Base-by-base conservation (phyloP, 202 grass and related monocot genomes). In the Alloteropsis angusta region DNA sequence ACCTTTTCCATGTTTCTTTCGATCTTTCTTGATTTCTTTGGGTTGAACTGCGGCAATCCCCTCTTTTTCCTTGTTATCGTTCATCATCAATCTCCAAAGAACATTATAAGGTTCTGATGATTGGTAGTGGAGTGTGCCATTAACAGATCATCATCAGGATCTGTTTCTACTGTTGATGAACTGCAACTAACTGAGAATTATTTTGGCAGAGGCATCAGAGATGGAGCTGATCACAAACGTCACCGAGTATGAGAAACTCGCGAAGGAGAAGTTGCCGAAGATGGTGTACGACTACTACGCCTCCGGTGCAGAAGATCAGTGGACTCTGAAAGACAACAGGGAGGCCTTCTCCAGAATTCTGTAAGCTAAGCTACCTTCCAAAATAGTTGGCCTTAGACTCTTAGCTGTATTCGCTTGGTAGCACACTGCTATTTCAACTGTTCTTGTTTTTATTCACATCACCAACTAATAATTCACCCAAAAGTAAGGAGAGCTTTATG, bases 271-370 rank as follows among this genome's bases (percentile, higher is more conserved):
- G 59, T 60, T 98, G 63, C 84, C 95, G 12, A 98, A 94, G 82
- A 95, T 98, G 95, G 84, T 98, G 54, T 98, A 93, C 56, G 95
- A 98, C 83, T 98, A 95, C 84, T 98, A 93, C 52, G 73, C 89
- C 45, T 88, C 95, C 2, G 95, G 95, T 22, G 95, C 95, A 34
- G 95, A 98, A 61, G 95, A 98, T 85, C 87, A 95, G 57, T 95
- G 89, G 95, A 91, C 87, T 16, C 91, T 98, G 38, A 89, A 76
- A 71, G 95, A 98, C 69, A 98, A 95, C 39, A 89, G 95, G 72
- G 90, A 90, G 50, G 92, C 95, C 42, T 98, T 98, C 80, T 87
- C 95, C 43, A 98, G 92, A 60, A 94, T 98, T 68, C 54, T 95
- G 95, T 98, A 90, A 95, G 93, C 44, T 89, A 89, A 89, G 92